Evolutionary conservation across 805 yeast species (phyloP), one percentile per base, ranked within the genome.

Genomic region (Nakazawaea ambrosiae): DNA sequence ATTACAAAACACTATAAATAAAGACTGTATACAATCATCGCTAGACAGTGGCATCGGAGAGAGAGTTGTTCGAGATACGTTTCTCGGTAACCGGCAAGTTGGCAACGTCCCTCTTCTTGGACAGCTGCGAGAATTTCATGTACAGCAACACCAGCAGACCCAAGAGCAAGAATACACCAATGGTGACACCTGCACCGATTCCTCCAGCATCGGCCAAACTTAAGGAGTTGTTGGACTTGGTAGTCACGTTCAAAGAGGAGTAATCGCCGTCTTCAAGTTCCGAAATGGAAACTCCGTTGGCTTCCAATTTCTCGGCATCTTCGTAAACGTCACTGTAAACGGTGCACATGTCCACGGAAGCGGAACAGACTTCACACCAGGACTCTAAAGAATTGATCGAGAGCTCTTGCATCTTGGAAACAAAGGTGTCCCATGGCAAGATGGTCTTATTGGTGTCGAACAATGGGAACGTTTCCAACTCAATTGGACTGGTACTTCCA

Each of bases 111-210:
- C 24, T 22, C 15, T n/a, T 26, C 31, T 28, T 28, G 16, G 31
- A 14, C 18, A 9, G 7, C 16, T 37, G 24, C 12, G 36, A 33
- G 2, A 15, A 14, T 28, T 25, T 33, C 12, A 14, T 12, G 5
- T 20, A 20, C 31, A 38, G 33, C 46, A 37, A 47, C 15, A 53
- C 31, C 7, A 59, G 38, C 15, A 46, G 57, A 33, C 62, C 70
- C 15, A 55, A 27, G 22, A 68, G 43, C 25, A 55, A 41, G 45
- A 66, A 45, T 8, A 65, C 71, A 40, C 63, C 68, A 37, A 69
- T 51, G 24, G 66, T 63, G 27, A 55, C 61, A 44, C 73, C 73
- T 22, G 72, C 74, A 42, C 75, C 75, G 44, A 68, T 66, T 39
- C 73, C 74, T 40, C 74, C 74, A 20, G 73, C 74, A 27, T 42